phyloP scores from a whole-genome alignment of 2,329 filamentous ascomycete species.

The Beauveria bassiana region DNA sequence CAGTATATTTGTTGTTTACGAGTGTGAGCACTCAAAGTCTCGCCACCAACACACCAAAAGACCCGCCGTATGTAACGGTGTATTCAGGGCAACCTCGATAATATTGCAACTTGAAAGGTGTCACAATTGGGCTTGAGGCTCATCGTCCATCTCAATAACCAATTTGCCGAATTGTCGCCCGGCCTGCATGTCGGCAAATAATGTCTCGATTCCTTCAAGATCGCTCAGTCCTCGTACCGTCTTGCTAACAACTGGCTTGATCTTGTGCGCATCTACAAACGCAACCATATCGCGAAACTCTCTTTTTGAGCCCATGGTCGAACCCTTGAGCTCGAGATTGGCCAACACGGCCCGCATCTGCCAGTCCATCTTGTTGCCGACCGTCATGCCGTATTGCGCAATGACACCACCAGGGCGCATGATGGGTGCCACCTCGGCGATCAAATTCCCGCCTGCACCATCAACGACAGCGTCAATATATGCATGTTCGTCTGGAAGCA shows the following conservation, averaged over 20 bases:
- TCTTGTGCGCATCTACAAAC: slow-evolving; percentile 66
- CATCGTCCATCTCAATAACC: slow-evolving; percentile 60
- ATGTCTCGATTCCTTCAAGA: slow-evolving; percentile 63
- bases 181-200: slow-evolving; percentile 85
- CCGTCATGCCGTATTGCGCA: slow-evolving; percentile 84
- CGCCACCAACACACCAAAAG: too few relatives aligned
- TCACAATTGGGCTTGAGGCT: slow-evolving; percentile 33
- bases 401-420: slow-evolving; percentile 81
- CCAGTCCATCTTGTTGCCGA: slow-evolving; percentile 78
- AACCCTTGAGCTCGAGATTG: slow-evolving; percentile 80
- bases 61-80: too few relatives aligned
- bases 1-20: too few relatives aligned
- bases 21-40: too few relatives aligned
- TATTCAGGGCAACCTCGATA: neutral
- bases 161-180: slow-evolving; percentile 88
- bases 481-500: slow-evolving; percentile 58
- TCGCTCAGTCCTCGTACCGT: slow-evolving; percentile 67
- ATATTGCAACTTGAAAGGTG: neutral
- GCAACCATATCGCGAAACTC: slow-evolving; percentile 89
- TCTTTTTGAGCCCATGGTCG: slow-evolving; percentile 82
- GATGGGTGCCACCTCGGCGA: slow-evolving; percentile 57
- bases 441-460: slow-evolving; percentile 79
- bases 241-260: slow-evolving; percentile 70
- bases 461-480: slow-evolving; percentile 81
- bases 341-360: slow-evolving; percentile 74